Evolutionary conservation across 2,329 filamentous ascomycete species (phyloP).

Genomic region (Alternaria metachromatica): DNA sequence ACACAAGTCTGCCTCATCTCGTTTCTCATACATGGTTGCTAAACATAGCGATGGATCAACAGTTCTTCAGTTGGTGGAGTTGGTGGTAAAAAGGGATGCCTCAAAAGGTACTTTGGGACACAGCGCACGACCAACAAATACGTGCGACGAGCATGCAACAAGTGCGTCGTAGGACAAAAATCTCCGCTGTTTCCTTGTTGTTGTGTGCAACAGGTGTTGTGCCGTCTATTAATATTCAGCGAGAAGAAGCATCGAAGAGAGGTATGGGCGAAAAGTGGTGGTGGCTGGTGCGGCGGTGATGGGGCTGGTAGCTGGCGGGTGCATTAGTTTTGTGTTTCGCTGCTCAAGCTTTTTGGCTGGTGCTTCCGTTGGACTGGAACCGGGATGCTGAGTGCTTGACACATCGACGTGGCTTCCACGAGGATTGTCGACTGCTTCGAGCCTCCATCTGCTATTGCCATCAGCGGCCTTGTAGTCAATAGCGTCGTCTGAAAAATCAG

Average conservation of each 20-base stretch:
- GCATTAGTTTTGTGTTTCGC: background rate
- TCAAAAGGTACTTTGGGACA: background rate
- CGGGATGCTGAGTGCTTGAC: background rate
- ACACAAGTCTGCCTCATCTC: background rate
- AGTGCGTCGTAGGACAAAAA: background rate
- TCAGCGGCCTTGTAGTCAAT: background rate
- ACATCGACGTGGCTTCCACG: background rate
- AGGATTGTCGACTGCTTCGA: background rate
- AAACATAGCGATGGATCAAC: background rate
- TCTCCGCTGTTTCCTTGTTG: background rate
- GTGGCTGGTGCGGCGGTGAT: slow-evolving; percentile 7
- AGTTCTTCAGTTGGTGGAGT: background rate
- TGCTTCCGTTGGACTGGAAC: background rate
- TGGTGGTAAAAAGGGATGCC: background rate
- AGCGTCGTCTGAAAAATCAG: background rate
- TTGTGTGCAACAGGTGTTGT: background rate
- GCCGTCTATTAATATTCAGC: background rate
- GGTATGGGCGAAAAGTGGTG: background rate
- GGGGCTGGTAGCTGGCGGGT: slow-evolving; percentile 3
- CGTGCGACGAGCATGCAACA: background rate
- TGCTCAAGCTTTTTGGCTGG: slow-evolving; percentile 2
- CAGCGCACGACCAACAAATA: background rate
- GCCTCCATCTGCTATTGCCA: background rate
- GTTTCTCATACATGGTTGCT: background rate
- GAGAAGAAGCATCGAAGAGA: background rate